A percentile compares a stretch with the other conserved stretches of the same genome.
These are phyloP conservation scores for Tetrahymena borealis DNA, from an alignment of 73 alveolate species.

Conservation along the genomic window DNA sequence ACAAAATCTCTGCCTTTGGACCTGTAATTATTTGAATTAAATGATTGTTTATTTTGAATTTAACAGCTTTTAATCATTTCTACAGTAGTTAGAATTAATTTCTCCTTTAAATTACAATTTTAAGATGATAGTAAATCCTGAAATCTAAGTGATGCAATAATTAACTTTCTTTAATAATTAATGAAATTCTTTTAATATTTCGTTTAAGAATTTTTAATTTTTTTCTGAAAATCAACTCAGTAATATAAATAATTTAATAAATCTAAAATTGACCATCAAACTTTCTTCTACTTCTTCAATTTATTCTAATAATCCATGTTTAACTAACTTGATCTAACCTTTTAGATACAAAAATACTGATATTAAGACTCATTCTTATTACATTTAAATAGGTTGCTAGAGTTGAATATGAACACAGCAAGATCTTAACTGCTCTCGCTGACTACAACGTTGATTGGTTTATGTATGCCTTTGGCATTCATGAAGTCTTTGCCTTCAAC, in stretches of 20 bases:
- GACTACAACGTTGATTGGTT: background rate
- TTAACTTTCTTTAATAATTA: too few relatives aligned
- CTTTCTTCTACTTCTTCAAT: too few relatives aligned
- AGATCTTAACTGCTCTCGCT: background rate
- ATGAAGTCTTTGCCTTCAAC: conserved; percentile 36
- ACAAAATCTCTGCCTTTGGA: conserved; percentile 43
- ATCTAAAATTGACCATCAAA: too few relatives aligned
- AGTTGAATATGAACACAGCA: background rate
- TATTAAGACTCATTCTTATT: background rate
- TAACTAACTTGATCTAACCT: background rate
- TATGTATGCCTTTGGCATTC: conserved; percentile 43
- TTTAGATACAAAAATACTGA: background rate
- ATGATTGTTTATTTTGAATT: background rate
- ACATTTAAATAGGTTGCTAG: background rate
- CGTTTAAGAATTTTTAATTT: too few relatives aligned
- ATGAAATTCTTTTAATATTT: too few relatives aligned
- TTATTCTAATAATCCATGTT: too few relatives aligned
- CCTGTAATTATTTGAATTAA: conserved; percentile 43
- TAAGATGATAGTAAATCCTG: background rate
- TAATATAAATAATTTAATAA: too few relatives aligned
- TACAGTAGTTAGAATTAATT: too few relatives aligned
- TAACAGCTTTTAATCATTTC: conserved; percentile 6
- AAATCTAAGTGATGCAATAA: background rate
- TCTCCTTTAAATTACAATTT: too few relatives aligned
- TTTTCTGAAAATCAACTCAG: too few relatives aligned